Base-by-base conservation (phyloP, 208 protist species). In the Trypanosoma theileri region DNA sequence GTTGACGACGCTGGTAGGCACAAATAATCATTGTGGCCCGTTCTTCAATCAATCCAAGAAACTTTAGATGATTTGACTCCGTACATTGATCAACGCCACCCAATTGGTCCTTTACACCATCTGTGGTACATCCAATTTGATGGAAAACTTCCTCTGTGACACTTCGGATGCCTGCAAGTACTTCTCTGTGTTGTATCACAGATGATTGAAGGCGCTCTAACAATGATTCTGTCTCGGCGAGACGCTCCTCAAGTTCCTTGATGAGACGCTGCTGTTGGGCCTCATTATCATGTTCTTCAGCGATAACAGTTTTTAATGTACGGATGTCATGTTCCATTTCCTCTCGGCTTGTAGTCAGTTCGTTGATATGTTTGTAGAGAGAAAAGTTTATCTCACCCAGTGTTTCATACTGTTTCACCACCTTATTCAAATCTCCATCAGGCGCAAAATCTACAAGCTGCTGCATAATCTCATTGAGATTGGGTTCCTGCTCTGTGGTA, bases 351-450 rank as follows among this genome's bases (percentile, higher is more conserved):
- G 81, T 86, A 31, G 95, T 97, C 26, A 98, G 86, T 74, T 98
- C 95, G 81, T 98, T 98, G 58, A 98, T 88, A 71, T 91, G 95
- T 81, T 98, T 99, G 89, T 98, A 99, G 24, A 98, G 75, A 19
- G 96, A 98, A 66, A 98, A 98, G 88, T 98, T 99, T 28, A 80
- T 79, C 52, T 99, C 96, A 51, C 97, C 96, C 2, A 92, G 85
- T 45, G 85, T 73, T 65, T 94, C 73, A 79, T 97, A 98, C 60
- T 89, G 73, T 22, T 86, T 54, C 21, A 86, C 85, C 41, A 98
- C 59, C 48, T 78, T 80, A 28, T 96, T 83, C n/a, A 97, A 81
- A 71, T 98, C 91, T 22, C 87, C 80, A 26, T 92, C 81, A 21
- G 73, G 75, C 9, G 94, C 82, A 12, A 87, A 92, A 10, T 94